A percentile compares a stretch with the other conserved stretches of the same genome.
Evolutionary conservation across 2,329 filamentous ascomycete species (phyloP).

Genomic region (Penicillium decumbens): DNA sequence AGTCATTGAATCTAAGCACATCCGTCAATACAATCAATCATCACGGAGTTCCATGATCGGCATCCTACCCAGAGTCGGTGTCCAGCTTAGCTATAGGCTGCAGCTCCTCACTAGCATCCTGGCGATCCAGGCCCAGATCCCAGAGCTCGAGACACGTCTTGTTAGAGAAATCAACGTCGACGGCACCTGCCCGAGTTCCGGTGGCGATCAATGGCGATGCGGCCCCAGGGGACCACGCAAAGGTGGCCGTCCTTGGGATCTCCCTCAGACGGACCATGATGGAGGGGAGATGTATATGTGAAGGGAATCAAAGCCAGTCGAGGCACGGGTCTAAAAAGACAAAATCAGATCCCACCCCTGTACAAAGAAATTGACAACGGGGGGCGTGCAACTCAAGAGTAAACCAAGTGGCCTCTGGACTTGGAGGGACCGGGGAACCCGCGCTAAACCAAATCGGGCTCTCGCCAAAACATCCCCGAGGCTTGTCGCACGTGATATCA

Average conservation of each 20-base stretch:
- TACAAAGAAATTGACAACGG: constrained; percentile 26
- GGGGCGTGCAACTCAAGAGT: constrained; percentile 30
- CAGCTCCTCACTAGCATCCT: constrained; percentile 72
- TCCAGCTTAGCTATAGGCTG: constrained; percentile 77
- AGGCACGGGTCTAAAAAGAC: constrained; percentile 17
- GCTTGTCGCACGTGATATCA: constrained; percentile 34
- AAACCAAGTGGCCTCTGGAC: constrained; percentile 42
- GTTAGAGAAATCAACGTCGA: constrained; percentile 95
- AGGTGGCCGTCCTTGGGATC: constrained; percentile 92
- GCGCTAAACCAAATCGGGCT: constrained; percentile 28
- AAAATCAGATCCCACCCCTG: constrained; percentile 27
- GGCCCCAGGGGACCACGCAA: constrained; percentile 87
- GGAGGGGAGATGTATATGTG: constrained; percentile 24
- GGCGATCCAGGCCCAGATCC: constrained; percentile 80
- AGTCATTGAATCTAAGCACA: constrained; percentile 79
- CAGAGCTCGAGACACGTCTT: constrained; percentile 95
- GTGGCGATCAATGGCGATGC: constrained; percentile 80
- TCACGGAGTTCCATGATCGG: background rate
- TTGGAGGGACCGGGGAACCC: constrained; percentile 30
- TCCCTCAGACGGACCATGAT: constrained; percentile 93
- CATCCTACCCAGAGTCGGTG: constrained; percentile 77
- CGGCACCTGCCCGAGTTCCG: constrained; percentile 88
- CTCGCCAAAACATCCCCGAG: constrained; percentile 34
- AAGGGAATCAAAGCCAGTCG: constrained; percentile 17
- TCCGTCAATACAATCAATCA: constrained; percentile 20